Evolutionary conservation across 371 early-diverging fungal genomes (phyloP).

Genomic region (Syncephalastrum monosporum): DNA sequence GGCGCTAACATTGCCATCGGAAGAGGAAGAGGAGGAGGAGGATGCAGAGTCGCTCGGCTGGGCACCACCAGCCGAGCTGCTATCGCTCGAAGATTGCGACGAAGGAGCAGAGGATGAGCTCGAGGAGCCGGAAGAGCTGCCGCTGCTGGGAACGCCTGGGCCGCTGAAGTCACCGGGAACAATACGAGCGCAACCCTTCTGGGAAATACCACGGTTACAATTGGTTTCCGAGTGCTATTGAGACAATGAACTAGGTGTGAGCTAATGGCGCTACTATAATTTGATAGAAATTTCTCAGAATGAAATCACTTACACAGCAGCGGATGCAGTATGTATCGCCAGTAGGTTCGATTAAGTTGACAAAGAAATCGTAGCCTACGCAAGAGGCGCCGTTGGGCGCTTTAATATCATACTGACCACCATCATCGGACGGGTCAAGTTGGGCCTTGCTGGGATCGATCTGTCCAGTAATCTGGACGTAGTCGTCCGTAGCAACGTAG

Average conservation of each 20-base stretch:
- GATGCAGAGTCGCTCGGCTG: neutral
- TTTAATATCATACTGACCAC: conserved; percentile 49
- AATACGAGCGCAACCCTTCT: conserved; percentile 36
- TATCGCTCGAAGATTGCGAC: conserved; percentile 7
- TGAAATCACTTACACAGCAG: conserved; percentile 46
- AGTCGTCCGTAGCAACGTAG: conserved; percentile 37
- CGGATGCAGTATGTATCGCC: conserved; percentile 49
- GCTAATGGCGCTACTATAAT: too few species aligned
- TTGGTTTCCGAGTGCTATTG: conserved; percentile 21
- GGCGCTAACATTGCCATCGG: neutral
- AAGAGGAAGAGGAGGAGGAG: conserved; percentile 9
- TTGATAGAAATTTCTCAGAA: too few species aligned
- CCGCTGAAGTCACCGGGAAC: conserved; percentile 46
- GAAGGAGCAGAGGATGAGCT: neutral
- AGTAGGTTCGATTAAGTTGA: conserved; percentile 54
- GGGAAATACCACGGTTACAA: conserved; percentile 38
- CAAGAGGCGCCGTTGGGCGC: conserved; percentile 49
- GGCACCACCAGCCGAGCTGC: conserved; percentile 6
- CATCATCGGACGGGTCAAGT: conserved; percentile 39
- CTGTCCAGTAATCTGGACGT: conserved; percentile 57
- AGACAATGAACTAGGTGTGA: neutral
- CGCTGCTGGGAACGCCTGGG: conserved; percentile 12
- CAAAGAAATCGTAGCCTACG: conserved; percentile 48
- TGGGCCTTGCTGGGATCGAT: conserved; percentile 43
- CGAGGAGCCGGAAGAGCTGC: conserved; percentile 1